Base-by-base conservation (phyloP, 1,284 basidiomycete species). In the Pisolithus thermaeus region DNA sequence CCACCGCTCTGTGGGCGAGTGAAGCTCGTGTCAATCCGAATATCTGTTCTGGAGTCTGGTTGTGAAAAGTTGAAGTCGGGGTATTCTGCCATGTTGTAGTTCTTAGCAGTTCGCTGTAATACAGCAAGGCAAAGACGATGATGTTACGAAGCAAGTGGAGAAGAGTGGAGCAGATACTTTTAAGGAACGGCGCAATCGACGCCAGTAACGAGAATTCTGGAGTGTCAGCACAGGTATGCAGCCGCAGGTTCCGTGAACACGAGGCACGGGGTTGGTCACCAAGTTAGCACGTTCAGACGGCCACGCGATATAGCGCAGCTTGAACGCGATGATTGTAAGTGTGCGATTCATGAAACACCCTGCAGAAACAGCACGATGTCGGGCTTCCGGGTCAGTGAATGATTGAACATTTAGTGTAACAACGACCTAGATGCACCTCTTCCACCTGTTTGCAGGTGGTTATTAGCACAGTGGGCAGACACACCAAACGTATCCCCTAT, bases 11-110 rank as follows among this genome's bases (percentile, higher is more conserved):
- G 56, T 44, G 66, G 61, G 37, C 63, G 64, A 22, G 49, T 45
- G 22, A 64, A 65, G 46, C 50, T 64, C 12, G 67, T 66, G 45
- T 66, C 67, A 38, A 69, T 49, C 42, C 65, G 64, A 28, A 69
- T 58, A 35, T 55, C 53, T 18, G 47, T 45, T 37, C 35, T 9
- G 27, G 56, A 46, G 44, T 46, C 35, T 22, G 44, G 44, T 9
- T 20, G 25, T 3, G 56, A 51, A 23, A 49, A 44, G 20, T 49
- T 42, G 38, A 58, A 7, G 9, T 68, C 64, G 3, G 58, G 51
- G 48, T 54, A 66, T 6, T 65, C 67, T 2, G 54, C 30, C 64
- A 66, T 57, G 20, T 30, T 35, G 14, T 22, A 1, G 27, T 40
- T 18, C 7, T 36, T 16, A 18, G 23, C 25, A 22, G 20, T 16